These are phyloP conservation scores for Geosmithia morbida DNA, from an alignment of 2,329 filamentous ascomycete genomes.

Conservation along the genomic window DNA sequence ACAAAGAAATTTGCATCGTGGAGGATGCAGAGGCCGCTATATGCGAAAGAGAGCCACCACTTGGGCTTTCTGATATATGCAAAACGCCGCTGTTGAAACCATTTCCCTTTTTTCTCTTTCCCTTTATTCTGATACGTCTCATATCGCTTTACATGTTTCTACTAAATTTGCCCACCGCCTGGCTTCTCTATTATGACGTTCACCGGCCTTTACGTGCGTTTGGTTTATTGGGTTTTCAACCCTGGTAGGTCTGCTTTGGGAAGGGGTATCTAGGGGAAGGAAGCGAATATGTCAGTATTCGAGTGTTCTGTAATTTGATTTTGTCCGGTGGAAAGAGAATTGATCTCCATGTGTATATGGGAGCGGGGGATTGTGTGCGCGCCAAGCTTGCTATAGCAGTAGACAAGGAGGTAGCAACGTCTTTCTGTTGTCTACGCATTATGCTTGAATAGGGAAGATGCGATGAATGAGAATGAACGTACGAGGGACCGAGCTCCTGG, in stretches of 20 bases:
- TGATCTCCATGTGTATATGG: not conserved
- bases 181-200: not conserved
- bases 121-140: constrained; percentile 8
- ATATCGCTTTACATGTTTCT: constrained; percentile 6
- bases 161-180: not conserved
- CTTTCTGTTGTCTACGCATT: not conserved
- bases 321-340: not conserved
- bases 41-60: constrained; percentile 13
- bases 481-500: constrained; percentile 91
- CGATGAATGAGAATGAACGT: constrained; percentile 29
- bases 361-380: not conserved
- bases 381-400: too few species aligned
- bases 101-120: constrained; percentile 2
- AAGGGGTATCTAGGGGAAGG: constrained; percentile 50
- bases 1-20: constrained; percentile 19
- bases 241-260: constrained; percentile 63
- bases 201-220: not conserved
- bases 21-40: constrained; percentile 23
- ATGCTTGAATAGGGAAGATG: not conserved
- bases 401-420: too few species aligned
- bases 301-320: not conserved
- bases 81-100: constrained; percentile 40
- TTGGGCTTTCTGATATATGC: constrained; percentile 4
- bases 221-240: constrained; percentile 7
- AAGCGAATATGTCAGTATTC: not conserved